phyloP scores from a whole-genome alignment of 2,329 filamentous ascomycete genomes.

The Esteya vermicola region DNA sequence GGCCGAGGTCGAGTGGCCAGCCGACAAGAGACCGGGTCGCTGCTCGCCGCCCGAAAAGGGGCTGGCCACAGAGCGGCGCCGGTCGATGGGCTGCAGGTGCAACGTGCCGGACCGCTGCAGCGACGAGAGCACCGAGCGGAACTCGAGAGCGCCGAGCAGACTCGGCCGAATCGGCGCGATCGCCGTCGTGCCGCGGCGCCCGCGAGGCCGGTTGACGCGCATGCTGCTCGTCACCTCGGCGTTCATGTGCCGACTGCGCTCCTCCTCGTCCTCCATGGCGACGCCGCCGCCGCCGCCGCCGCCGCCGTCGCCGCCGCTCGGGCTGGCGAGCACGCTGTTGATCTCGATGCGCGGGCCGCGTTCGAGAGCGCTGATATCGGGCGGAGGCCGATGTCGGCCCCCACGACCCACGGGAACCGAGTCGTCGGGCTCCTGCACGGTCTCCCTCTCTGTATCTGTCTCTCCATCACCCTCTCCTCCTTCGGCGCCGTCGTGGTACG shows the following conservation, averaged over 20 bases:
- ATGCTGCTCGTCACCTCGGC: constrained; percentile 88
- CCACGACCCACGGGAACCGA: constrained; percentile 17
- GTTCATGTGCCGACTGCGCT: constrained; percentile 45
- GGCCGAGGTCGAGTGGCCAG: too few relatives aligned
- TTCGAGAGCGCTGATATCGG: constrained; percentile 30
- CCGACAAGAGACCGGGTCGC: too few relatives aligned
- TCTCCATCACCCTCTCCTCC: background rate
- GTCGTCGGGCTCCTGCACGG: constrained; percentile 38
- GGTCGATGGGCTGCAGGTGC: constrained; percentile 52
- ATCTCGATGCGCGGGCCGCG: constrained; percentile 32
- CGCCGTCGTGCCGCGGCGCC: constrained; percentile 55
- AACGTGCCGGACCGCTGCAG: constrained; percentile 70
- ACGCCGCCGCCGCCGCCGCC: constrained; percentile 14
- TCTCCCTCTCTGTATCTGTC: background rate
- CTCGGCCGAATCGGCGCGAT: constrained; percentile 86
- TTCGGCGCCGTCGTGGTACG: constrained; percentile 44
- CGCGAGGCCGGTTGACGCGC: constrained; percentile 61
- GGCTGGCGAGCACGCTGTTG: constrained; percentile 17
- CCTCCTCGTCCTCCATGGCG: constrained; percentile 28
- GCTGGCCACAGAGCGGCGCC: constrained; percentile 25
- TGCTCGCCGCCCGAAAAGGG: background rate
- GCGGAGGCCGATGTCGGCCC: constrained; percentile 10
- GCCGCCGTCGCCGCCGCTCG: background rate
- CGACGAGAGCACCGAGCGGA: constrained; percentile 78
- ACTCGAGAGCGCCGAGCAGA: constrained; percentile 84